These are phyloP conservation scores for Sungouiozyma intestinalis DNA, from an alignment of 805 yeast genomes.

Conservation along the genomic window DNA sequence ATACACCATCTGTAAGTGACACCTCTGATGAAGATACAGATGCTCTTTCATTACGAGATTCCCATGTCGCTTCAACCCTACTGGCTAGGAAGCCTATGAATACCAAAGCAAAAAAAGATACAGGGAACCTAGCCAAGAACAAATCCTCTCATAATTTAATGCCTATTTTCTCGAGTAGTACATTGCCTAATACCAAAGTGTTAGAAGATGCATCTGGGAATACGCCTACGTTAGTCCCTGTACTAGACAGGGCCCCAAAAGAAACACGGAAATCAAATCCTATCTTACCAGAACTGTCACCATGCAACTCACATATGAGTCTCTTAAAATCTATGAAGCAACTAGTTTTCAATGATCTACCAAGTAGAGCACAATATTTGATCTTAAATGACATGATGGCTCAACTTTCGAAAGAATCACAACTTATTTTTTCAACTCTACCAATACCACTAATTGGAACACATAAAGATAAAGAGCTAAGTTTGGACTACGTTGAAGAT, in stretches of 20 bases:
- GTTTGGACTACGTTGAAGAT: slow-evolving; percentile 65
- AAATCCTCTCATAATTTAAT: slow-evolving; percentile 20
- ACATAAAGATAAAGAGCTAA: slow-evolving; percentile 55
- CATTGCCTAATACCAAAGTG: slow-evolving; percentile 58
- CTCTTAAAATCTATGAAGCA: slow-evolving; percentile 30
- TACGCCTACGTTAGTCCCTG: slow-evolving; percentile 54
- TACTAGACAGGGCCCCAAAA: slow-evolving; percentile 22
- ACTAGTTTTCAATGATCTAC: slow-evolving; percentile 70
- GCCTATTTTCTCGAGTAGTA: slow-evolving; percentile 62
- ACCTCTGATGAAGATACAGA: slow-evolving; percentile 27
- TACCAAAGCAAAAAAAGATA: slow-evolving; percentile 1
- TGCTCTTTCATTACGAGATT: slow-evolving; percentile 8
- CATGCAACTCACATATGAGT: slow-evolving; percentile 25
- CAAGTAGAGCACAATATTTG: slow-evolving; percentile 83
- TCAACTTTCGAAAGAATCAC: slow-evolving; percentile 47
- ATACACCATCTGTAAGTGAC: slow-evolving; percentile 21
- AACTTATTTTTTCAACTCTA: slow-evolving; percentile 74
- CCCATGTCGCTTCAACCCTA: slow-evolving; percentile 8
- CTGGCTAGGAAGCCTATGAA: slow-evolving; percentile 5
- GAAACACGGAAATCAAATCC: slow-evolving; percentile 7
- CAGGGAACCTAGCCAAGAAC: neutral
- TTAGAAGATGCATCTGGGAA: slow-evolving; percentile 60
- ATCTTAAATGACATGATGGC: slow-evolving; percentile 81
- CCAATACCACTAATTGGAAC: slow-evolving; percentile 86
- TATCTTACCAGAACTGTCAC: slow-evolving; percentile 21